phyloP scores from a whole-genome alignment of 208 protist genomes.

The Acanthamoeba lenticulata region DNA sequence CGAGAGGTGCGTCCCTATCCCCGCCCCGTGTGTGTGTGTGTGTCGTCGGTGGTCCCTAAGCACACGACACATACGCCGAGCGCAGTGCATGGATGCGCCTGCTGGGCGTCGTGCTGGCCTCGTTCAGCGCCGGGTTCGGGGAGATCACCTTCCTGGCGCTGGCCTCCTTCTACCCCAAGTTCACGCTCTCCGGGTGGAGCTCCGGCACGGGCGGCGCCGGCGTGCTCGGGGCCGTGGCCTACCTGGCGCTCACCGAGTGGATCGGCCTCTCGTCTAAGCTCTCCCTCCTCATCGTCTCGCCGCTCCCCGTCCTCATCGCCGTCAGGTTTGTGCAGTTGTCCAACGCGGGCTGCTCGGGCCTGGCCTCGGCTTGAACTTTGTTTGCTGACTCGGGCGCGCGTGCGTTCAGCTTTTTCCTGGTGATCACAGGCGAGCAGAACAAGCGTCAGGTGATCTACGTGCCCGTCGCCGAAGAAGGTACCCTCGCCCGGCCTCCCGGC shows the following conservation, averaged over 20 bases:
- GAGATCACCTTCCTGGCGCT: slow-evolving; percentile 72
- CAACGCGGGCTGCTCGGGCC: background rate
- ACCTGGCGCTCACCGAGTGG: slow-evolving; percentile 1
- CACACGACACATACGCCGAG: background rate
- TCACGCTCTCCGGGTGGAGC: slow-evolving; percentile 44
- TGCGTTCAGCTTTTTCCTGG: background rate
- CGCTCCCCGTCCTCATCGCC: background rate
- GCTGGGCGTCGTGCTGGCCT: slow-evolving; percentile 55
- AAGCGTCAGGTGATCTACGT: background rate
- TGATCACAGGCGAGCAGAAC: background rate
- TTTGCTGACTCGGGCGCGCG: background rate
- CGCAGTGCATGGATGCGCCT: background rate
- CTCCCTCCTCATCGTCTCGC: background rate
- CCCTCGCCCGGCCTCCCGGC: background rate
- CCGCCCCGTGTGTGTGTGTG: background rate
- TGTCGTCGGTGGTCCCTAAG: background rate
- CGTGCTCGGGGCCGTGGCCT: slow-evolving; percentile 1
- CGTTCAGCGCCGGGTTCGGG: slow-evolving; percentile 59
- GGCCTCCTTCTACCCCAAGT: slow-evolving; percentile 26
- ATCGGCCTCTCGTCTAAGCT: background rate
- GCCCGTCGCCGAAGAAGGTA: background rate
- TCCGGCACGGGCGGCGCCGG: slow-evolving; percentile 53
- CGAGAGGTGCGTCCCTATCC: background rate
- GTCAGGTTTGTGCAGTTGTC: too few species aligned
- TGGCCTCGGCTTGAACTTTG: background rate